A percentile compares a stretch with the other conserved stretches of the same genome.
Conservation (phyloP, 768 basidiomycete genomes). For the Pilatotrama ljubarskyi region DNA sequence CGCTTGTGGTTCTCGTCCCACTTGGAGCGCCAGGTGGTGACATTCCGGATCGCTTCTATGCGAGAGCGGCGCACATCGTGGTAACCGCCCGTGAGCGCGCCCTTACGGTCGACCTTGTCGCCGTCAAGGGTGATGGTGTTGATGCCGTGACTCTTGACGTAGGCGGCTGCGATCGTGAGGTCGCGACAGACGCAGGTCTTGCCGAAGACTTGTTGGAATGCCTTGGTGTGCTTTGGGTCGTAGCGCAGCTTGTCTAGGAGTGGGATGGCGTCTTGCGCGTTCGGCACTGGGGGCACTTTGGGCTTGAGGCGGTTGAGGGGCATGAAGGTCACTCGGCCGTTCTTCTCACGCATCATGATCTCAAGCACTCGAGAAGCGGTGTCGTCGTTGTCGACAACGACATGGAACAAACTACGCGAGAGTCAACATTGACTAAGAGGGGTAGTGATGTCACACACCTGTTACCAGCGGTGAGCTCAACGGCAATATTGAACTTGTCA, state of each 20-base stretch:
- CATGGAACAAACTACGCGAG: slow-evolving; percentile 79
- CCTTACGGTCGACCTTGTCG: slow-evolving; percentile 96
- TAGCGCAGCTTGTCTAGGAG: slow-evolving; percentile 82
- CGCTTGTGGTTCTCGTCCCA: slow-evolving; percentile 64
- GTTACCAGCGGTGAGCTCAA: slow-evolving; percentile 94
- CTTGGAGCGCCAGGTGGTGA: slow-evolving; percentile 74
- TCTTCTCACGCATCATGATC: slow-evolving; percentile 90
- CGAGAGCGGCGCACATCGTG: slow-evolving; percentile 90
- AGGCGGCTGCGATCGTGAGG: slow-evolving; percentile 88
- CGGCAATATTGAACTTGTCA: slow-evolving; percentile 83
- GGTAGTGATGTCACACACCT: slow-evolving; percentile 51
- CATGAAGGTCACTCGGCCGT: slow-evolving; percentile 97
- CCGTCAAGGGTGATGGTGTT: slow-evolving; percentile 98
- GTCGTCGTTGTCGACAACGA: slow-evolving; percentile 95
- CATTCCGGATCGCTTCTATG: slow-evolving; percentile 80
- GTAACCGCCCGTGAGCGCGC: slow-evolving; percentile 93
- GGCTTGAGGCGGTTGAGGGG: slow-evolving; percentile 93
- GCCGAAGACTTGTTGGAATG: slow-evolving; percentile 96
- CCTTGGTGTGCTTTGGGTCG: slow-evolving; percentile 68
- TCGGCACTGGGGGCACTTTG: slow-evolving; percentile 61
- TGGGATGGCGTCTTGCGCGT: slow-evolving; percentile 77
- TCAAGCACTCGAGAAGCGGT: slow-evolving; percentile 92
- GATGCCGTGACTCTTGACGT: slow-evolving; percentile 91
- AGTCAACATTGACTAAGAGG: slow-evolving; percentile 11
- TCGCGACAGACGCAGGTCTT: slow-evolving; percentile 96